These are phyloP conservation scores for Solanum ossicruentum DNA, from an alignment of 257 asterid genomes.

Conservation along the genomic window DNA sequence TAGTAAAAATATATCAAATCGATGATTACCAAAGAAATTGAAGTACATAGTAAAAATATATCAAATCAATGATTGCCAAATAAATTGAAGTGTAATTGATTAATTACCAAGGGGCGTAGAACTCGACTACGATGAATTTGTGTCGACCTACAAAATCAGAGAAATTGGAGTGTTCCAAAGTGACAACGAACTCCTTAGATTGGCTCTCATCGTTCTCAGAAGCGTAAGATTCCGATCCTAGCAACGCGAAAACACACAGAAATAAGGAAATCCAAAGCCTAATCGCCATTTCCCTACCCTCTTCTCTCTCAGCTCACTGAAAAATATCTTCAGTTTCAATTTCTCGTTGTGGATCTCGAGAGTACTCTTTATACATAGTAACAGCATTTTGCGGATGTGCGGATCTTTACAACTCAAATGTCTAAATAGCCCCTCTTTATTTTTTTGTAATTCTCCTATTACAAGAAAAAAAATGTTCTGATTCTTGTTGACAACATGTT, in stretches of 20 bases:
- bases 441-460: too few species aligned
- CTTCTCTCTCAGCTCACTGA: conserved; percentile 15
- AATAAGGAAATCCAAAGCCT: conserved; percentile 6
- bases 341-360: not conserved
- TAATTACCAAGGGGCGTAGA: conserved; percentile 79
- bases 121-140: conserved; percentile 74
- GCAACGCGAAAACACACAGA: conserved; percentile 5
- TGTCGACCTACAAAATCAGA: conserved; percentile 60
- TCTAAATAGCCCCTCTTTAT: not conserved
- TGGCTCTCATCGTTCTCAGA: conserved; percentile 13
- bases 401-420: not conserved
- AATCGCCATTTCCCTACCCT: conserved; percentile 23
- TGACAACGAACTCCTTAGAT: conserved; percentile 48
- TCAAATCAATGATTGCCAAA: not conserved
- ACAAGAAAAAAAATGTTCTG: too few species aligned
- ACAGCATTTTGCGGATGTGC: not conserved
- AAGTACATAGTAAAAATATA: not conserved
- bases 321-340: not conserved
- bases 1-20: not conserved
- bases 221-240: conserved; percentile 8
- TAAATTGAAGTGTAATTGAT: not conserved
- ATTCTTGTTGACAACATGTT: too few species aligned
- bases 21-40: not conserved
- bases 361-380: not conserved
- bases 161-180: conserved; percentile 67